Evolutionary conservation across 208 protist species (phyloP).

Genomic region (Angomonas deanei): DNA sequence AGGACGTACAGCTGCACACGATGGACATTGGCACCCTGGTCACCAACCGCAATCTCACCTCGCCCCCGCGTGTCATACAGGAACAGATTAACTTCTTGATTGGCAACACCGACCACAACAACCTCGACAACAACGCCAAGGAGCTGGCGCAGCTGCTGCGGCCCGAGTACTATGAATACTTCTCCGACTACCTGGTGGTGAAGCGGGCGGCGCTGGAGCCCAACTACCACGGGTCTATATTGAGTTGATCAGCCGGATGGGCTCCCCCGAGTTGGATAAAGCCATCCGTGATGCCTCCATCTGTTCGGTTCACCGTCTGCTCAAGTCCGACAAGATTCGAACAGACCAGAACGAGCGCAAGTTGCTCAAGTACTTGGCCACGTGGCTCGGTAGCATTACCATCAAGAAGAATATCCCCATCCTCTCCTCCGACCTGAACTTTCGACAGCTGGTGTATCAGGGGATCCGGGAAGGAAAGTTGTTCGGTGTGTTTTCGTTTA

Average conservation of each 20-base stretch:
- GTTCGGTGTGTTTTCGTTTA: slow-evolving; percentile 96
- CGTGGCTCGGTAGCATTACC: slow-evolving; percentile 97
- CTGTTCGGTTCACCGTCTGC: slow-evolving; percentile 77
- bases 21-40: slow-evolving; percentile 82
- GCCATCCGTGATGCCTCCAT: slow-evolving; percentile 83
- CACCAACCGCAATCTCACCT: slow-evolving; percentile 60
- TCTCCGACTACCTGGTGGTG: slow-evolving; percentile 97
- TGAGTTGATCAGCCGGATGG: slow-evolving; percentile 73
- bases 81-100: slow-evolving; percentile 92
- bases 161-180: slow-evolving; percentile 88
- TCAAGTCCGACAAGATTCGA: slow-evolving; percentile 93
- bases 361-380: slow-evolving; percentile 97
- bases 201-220: slow-evolving; percentile 97
- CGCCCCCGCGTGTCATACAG: slow-evolving; percentile 83
- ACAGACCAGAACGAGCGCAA: slow-evolving; percentile 87
- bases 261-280: slow-evolving; percentile 79
- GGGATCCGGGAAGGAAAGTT: slow-evolving; percentile 93
- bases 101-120: slow-evolving; percentile 85
- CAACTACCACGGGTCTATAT: slow-evolving; percentile 97
- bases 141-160: slow-evolving; percentile 77
- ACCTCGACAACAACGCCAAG: slow-evolving; percentile 72
- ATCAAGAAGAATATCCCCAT: slow-evolving; percentile 97
- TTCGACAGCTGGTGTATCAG: slow-evolving; percentile 94
- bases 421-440: slow-evolving; percentile 90
- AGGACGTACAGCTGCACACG: slow-evolving; percentile 61